Base-by-base conservation (phyloP, 129 eudicot species). In the Escallonia herrerae region DNA sequence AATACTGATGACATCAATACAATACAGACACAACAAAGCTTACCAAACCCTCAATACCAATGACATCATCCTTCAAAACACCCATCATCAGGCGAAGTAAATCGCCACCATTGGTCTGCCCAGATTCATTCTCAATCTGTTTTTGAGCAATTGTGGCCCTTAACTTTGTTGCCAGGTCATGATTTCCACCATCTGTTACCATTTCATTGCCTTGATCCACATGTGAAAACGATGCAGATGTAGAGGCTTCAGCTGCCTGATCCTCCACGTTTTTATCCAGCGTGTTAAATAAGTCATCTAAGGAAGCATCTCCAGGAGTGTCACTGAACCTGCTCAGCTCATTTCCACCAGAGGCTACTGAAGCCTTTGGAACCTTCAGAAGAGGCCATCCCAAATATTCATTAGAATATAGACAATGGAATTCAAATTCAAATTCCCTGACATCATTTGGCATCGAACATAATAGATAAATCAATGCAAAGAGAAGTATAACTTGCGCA, bases 281-380 rank as follows among this genome's bases (percentile, higher is more conserved):
- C 13, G 95, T 96, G 65, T 83, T 95, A 63, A 93, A 85, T 15
- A 93, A 80, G 74, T 93, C 98, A 52, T 93, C 98, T 82, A 88
- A 74, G 58, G 89, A 93, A 62, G 96, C 98, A 83, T 93, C 98
- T 48, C 86, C 91, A 40, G 98, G 98, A 65, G 95, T 68, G 73
- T 88, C 98, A 83, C 96, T 93, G 72, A 93, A 93, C 68, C 84
- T 86, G 80, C 87, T 93, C 5, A 93, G 86, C 77, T 86, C 98
- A 56, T 83, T 81, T 66, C 69, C 91, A 33, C 69, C 84, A 46
- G 77, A 51, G 43, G 64, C 58, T 49, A 64, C 43, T 77, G 75
- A 61, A 64, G 72, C 77, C 76, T 85, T 83, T 8, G 56, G 83
- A 84, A 58, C 86, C 89, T 86, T 72, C 33, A 60, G 43, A 40